Conservation (phyloP, 1,284 basidiomycete species). For the Ganoderma lucidum region DNA sequence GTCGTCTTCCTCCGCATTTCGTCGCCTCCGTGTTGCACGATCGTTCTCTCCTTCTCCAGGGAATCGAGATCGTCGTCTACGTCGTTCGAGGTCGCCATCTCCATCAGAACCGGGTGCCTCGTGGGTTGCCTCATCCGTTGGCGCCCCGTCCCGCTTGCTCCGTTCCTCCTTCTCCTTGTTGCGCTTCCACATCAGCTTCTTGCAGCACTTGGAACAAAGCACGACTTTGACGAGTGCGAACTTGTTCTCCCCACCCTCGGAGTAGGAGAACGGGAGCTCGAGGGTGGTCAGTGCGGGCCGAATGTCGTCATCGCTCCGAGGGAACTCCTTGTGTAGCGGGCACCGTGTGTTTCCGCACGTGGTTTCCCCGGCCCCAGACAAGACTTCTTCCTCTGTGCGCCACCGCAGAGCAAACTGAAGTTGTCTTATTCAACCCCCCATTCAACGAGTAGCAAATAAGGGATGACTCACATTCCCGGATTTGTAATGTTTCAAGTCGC, state of each 20-base stretch:
- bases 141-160: slow-evolving; percentile 8
- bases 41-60: not conserved
- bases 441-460: no score
- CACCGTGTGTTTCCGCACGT: slow-evolving; percentile 92
- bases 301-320: slow-evolving; percentile 33
- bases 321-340: slow-evolving; percentile 58
- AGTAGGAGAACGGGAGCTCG: slow-evolving; percentile 89
- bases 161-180: slow-evolving; percentile 64
- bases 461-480: slow-evolving; percentile 72
- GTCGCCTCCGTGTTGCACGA: not conserved
- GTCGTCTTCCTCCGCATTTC: not conserved
- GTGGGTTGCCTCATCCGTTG: not conserved
- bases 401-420: slow-evolving; percentile 85
- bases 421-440: not conserved
- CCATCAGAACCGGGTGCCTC: not conserved
- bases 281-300: slow-evolving; percentile 65
- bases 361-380: slow-evolving; percentile 83
- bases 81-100: not conserved
- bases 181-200: slow-evolving; percentile 89
- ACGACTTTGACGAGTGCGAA: slow-evolving; percentile 90
- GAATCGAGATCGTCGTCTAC: slow-evolving; percentile 4
- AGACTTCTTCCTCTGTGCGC: slow-evolving; percentile 90
- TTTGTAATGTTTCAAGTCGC: slow-evolving; percentile 95
- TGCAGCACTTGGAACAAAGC: slow-evolving; percentile 78
- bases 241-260: slow-evolving; percentile 79